A percentile compares a stretch with the other conserved stretches of the same genome.
Conservation (phyloP, 2,329 filamentous ascomycete species). For the Aspergillus fijiensis region DNA sequence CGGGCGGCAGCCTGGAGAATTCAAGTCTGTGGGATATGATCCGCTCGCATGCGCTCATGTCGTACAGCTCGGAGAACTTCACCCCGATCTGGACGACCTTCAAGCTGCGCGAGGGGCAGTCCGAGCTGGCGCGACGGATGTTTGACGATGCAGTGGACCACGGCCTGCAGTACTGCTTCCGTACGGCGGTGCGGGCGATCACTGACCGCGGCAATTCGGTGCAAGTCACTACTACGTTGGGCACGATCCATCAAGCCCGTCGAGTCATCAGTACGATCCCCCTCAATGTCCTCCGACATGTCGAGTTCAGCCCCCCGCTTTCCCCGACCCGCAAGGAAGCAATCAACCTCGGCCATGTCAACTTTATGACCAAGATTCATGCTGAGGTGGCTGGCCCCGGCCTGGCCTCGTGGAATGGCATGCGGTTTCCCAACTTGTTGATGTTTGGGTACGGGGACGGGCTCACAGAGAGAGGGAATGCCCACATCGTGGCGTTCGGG, state of each 20-base stretch:
- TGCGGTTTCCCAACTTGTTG: no score
- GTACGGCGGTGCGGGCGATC: slow-evolving; percentile 23
- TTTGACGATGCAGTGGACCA: slow-evolving; percentile 27
- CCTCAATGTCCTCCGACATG: slow-evolving; percentile 18
- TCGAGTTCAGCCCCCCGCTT: slow-evolving; percentile 22
- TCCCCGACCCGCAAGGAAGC: slow-evolving; percentile 19
- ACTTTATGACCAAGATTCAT: slow-evolving; percentile 24
- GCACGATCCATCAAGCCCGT: slow-evolving; percentile 15
- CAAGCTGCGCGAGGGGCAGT: slow-evolving; percentile 33
- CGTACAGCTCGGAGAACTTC: slow-evolving; percentile 24
- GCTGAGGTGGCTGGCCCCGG: slow-evolving; percentile 15
- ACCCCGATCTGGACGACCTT: slow-evolving; percentile 26
- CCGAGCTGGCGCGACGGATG: slow-evolving; percentile 25
- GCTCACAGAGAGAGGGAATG: no score
- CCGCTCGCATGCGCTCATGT: slow-evolving; percentile 20
- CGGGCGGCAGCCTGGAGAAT: slow-evolving; percentile 27
- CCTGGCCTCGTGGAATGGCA: not conserved
- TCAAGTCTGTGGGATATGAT: slow-evolving; percentile 23
- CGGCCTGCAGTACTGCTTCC: slow-evolving; percentile 30
- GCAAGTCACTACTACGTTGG: not conserved
- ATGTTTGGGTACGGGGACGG: no score
- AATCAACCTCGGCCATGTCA: slow-evolving; percentile 17
- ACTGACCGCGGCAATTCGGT: slow-evolving; percentile 1
- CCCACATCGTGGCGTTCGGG: no score
- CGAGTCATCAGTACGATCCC: slow-evolving; percentile 31